Base-by-base conservation (phyloP, 2,329 filamentous ascomycete genomes). In the Neophaeococcomyces mojaviensis region DNA sequence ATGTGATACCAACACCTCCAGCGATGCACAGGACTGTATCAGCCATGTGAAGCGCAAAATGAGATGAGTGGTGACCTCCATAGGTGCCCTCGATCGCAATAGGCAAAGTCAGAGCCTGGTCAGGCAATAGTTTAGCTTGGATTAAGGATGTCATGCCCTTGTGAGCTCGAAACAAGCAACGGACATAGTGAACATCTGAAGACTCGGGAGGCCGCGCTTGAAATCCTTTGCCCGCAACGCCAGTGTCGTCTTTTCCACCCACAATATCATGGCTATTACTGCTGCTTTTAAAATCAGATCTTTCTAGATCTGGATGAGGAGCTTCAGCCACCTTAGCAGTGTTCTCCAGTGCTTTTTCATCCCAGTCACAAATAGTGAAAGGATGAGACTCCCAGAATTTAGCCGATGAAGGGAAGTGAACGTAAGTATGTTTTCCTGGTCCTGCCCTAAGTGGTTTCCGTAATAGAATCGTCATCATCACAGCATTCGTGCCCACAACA, bases 1-100 rank as follows among this genome's bases (percentile, higher is more conserved):
- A 49, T 2, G 64, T 66, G 38, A 66, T 64, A 1, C 64, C 64
- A 35, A 66, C 64, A 2, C 64, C 64, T 0, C 64, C 64, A 4
- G 64, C 62, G 28, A 66, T 55, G 12, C 64, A 41, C 1, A 66
- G 48, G 10, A 66, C 52, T 4, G 58, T 63, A 4, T 63, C 64
- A 22, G 49, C 46, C 19, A 33, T 10, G 4, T 16, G 2, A 15
- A 51, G 49, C 10, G 31, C 15, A 19, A 22, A 12, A 15, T 41
- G 37, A 6, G 39, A 31, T 16, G 47, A 24, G n/a, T 24, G 32
- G 22, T 49, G 49, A 10, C 46, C 47, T 13, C 36, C 49, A 28
- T 51, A 51, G 6, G 47, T 28, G n/a, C 49, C 49, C 40, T 51
- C 49, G n/a, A 41, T 38, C 3, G 48, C 35, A 26, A 42, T 37